Base-by-base conservation (phyloP, 306 rosid genomes). In the Oxytropis ochrocephala region DNA sequence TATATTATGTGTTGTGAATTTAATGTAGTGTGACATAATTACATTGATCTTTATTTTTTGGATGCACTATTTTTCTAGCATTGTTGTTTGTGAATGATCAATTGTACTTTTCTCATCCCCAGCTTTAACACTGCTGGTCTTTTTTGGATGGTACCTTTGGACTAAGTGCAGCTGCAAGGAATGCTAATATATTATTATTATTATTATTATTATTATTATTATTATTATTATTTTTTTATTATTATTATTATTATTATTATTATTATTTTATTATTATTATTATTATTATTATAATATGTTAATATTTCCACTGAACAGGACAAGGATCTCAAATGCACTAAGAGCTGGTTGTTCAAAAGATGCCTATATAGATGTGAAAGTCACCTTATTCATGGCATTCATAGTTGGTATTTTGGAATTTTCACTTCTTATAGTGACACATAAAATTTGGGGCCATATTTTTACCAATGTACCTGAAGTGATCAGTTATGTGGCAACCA, bases 111-210 rank as follows among this genome's bases (percentile, higher is more conserved):
- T 65, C 64, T 47, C 11, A 60, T 53, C 7, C 47, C 8, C 82
- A 86, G 90, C 69, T 62, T 89, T 16, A 87, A 82, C 57, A 85
- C 91, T 43, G 38, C 64, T 47, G 75, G 82, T 55, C 24, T 64
- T 4, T 74, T 84, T 44, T 89, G 96, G 91, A 87, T 79, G 88
- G 66, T 89, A 73, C 85, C 96, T 13, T 75, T 33, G 91, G 96
- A 73, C 64, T 87, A 8, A 78, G 94, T 66, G 56, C 78, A 48
- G 89, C 90, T 50, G 84, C 79, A 57, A 89, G 94, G 97, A 8
- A 9, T 73, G 16, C 11, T 39, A n/a, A n/a, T n/a, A n/a, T 11
- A 5, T 44, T 44, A 46, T n/a, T n/a, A 44, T 30, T 5, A 50
- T 33, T 33, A 19, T 77, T n/a, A 13, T 33, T 19, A 8, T 56